Evolutionary conservation across 2,329 filamentous ascomycete species (phyloP).

Genomic region (Albophoma yamanashiensis): DNA sequence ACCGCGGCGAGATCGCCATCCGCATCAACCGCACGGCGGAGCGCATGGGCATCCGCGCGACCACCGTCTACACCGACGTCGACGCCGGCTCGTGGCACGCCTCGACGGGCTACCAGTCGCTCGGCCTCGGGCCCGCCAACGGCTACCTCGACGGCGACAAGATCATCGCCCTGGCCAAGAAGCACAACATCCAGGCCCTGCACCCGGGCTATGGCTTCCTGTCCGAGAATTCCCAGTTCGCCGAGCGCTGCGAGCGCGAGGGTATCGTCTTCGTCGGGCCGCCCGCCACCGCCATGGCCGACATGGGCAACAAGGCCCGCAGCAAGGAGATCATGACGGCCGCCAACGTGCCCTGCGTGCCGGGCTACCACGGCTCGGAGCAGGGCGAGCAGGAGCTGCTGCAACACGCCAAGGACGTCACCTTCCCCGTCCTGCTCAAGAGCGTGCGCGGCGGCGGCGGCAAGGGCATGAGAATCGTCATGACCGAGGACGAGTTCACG

Average conservation of each 20-base stretch:
- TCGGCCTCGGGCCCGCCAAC: conserved; percentile 72
- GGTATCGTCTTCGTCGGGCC: conserved; percentile 93
- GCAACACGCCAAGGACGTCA: conserved; percentile 59
- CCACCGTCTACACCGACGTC: conserved; percentile 89
- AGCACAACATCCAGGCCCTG: conserved; percentile 78
- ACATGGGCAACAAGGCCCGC: conserved; percentile 88
- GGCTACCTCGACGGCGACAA: conserved; percentile 90
- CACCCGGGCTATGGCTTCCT: conserved; percentile 96
- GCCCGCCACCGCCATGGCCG: conserved; percentile 67
- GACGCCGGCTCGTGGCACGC: conserved; percentile 85
- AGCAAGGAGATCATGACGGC: conserved; percentile 95
- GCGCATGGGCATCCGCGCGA: conserved; percentile 82
- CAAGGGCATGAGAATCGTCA: conserved; percentile 73
- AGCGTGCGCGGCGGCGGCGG: conserved; percentile 73
- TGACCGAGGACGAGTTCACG: conserved; percentile 56
- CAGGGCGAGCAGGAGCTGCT: conserved; percentile 56
- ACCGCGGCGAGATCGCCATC: conserved; percentile 92
- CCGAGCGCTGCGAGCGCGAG: conserved; percentile 75
- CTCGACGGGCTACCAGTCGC: conserved; percentile 68
- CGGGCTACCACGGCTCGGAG: conserved; percentile 83
- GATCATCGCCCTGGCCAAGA: conserved; percentile 80
- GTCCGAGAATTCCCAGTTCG: conserved; percentile 88
- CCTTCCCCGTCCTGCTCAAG: conserved; percentile 66
- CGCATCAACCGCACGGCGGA: conserved; percentile 84
- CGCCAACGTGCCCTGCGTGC: conserved; percentile 92